Base-by-base conservation (phyloP, 1,284 basidiomycete species). In the Caloboletus firmus region DNA sequence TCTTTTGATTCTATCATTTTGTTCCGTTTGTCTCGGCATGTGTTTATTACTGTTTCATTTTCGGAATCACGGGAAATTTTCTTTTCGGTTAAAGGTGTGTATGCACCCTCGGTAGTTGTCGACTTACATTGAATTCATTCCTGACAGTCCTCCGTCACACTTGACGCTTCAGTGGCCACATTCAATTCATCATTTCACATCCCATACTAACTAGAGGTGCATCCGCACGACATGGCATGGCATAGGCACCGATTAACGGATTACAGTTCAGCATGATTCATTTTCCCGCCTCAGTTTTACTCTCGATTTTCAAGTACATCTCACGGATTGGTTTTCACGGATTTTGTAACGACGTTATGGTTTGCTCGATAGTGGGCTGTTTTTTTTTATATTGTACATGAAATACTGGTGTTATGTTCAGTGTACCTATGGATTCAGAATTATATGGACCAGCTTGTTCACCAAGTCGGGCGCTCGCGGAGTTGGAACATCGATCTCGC, bases 161-260 rank as follows among this genome's bases (percentile, higher is more conserved):
- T 46, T n/a, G 15, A 28, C 26, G 32, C 26, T 31, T 41, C 35
- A 50, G 49, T 48, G 45, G 20, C 30, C 17, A 32, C 24, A 35
- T 47, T 46, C 40, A 41, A 35, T 35, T 17, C 10, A 43, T 31
- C 4, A 42, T 20, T 57, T 44, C 41, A 17, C 53, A 64, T 48
- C 31, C 24, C 30, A 52, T 35, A 51, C 30, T n/a, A 10, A 15
- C 11, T 64, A 66, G 53, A 64, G 31, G 26, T 52, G 48, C 47
- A 60, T 43, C 55, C n/a, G 36, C 59, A 66, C 35, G 17, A 26
- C 57, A 62, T 28, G 9, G 51, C 52, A 62, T 61, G 37, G 48
- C 47, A 57, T 53, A 24, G 32, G 41, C 45, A 54, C 49, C 11
- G 6, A 20, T 51, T 6, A 34, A 45, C 11, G 24, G n/a, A 44